phyloP scores from a whole-genome alignment of 1,284 basidiomycete genomes.

The Ceratorhiza oryzae-sativae region DNA sequence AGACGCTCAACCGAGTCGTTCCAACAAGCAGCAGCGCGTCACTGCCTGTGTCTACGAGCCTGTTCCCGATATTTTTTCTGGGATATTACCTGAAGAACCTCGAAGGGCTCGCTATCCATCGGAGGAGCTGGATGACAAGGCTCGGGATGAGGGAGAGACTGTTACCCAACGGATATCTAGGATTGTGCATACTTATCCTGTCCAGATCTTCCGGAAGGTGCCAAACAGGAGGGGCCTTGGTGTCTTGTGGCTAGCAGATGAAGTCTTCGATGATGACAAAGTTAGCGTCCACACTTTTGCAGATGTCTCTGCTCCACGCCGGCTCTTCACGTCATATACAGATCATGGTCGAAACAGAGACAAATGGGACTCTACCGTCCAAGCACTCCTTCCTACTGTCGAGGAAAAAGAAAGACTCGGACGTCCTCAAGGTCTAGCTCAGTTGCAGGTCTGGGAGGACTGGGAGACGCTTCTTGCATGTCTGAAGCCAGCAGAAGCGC shows the following conservation, averaged over 20 bases:
- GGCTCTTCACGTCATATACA: not conserved
- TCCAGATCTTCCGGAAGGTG: constrained; percentile 5
- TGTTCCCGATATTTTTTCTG: not conserved
- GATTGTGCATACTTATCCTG: not conserved
- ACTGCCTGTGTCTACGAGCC: not conserved
- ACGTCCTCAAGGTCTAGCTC: not conserved
- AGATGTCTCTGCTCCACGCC: not conserved
- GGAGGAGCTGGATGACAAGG: not conserved
- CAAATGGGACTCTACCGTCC: not conserved
- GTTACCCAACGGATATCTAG: not conserved
- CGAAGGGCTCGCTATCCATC: not conserved
- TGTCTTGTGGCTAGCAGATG: not conserved
- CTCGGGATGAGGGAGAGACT: not conserved
- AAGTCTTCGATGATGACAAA: not conserved
- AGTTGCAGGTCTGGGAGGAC: not conserved
- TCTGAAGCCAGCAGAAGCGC: not conserved
- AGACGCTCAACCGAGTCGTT: not conserved
- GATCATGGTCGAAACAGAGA: not conserved
- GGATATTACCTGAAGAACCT: not conserved
- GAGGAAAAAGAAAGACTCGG: not conserved
- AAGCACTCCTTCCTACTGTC: not conserved
- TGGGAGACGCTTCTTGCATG: constrained; percentile 2
- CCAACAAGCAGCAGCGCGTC: not conserved
- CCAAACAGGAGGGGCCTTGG: not conserved
- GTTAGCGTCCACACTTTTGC: not conserved